A percentile compares a stretch with the other conserved stretches of the same genome.
Conservation (phyloP, 1,284 basidiomycete species). For the Ceratobasidium sp. region DNA sequence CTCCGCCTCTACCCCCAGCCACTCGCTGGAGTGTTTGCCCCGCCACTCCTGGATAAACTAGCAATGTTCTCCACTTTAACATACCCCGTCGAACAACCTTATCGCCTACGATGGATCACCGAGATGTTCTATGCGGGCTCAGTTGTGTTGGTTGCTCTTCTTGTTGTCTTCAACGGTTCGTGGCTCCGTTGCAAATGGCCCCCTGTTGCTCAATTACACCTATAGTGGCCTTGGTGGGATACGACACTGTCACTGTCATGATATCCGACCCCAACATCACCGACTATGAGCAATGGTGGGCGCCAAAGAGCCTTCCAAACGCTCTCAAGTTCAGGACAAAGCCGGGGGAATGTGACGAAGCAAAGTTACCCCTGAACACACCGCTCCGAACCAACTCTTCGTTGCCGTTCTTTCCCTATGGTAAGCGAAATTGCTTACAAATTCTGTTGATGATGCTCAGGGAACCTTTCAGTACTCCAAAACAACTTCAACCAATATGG, state of each 20-base stretch:
- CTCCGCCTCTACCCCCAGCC: too few relatives aligned
- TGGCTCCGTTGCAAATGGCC: background rate
- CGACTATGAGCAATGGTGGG: constrained; percentile 28
- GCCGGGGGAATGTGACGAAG: constrained; percentile 8
- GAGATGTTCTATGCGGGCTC: constrained; percentile 16
- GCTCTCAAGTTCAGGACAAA: constrained; percentile 11
- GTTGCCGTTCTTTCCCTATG: constrained; percentile 21
- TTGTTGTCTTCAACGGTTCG: background rate
- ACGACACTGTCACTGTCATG: constrained; percentile 8
- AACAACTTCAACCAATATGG: constrained; percentile 5
- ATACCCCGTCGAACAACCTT: constrained; percentile 15
- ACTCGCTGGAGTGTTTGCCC: too few relatives aligned
- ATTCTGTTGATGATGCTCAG: background rate
- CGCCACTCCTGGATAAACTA: background rate
- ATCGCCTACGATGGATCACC: constrained; percentile 8
- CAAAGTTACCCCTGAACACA: background rate
- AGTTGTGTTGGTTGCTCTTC: background rate
- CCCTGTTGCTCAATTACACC: background rate
- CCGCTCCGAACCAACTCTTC: constrained; percentile 21
- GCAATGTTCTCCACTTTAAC: background rate
- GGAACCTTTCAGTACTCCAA: background rate
- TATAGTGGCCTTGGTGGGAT: constrained; percentile 10
- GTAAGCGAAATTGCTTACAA: background rate
- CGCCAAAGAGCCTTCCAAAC: background rate
- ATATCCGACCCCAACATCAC: constrained; percentile 22